These are phyloP conservation scores for Orbilia oligospora DNA, from an alignment of 2,329 filamentous ascomycete species.

Conservation along the genomic window DNA sequence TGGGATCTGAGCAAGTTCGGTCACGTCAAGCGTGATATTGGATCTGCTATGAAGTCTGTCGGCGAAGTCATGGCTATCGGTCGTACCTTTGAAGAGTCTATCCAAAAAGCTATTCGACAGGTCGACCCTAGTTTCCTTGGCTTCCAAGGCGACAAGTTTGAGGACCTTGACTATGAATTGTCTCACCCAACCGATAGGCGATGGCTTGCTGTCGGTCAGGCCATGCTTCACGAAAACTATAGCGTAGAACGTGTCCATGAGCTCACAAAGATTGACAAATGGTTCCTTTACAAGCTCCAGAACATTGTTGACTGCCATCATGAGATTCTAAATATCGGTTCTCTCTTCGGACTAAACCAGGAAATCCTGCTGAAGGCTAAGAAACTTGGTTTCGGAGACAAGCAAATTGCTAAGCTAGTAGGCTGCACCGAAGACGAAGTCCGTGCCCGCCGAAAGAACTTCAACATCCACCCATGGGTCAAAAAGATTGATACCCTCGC, in stretches of 20 bases:
- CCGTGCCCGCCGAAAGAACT: slow-evolving; percentile 84
- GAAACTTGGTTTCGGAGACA: slow-evolving; percentile 97
- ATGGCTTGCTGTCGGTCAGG: slow-evolving; percentile 97
- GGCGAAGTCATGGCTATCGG: slow-evolving; percentile 99
- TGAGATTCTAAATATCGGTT: slow-evolving; percentile 86
- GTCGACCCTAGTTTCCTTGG: slow-evolving; percentile 93
- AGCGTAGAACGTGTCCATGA: slow-evolving; percentile 92
- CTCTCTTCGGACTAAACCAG: slow-evolving; percentile 86
- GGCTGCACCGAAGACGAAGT: slow-evolving; percentile 90
- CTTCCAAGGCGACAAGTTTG: slow-evolving; percentile 95
- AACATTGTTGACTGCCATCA: slow-evolving; percentile 94
- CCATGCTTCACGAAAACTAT: slow-evolving; percentile 97
- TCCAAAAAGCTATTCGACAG: slow-evolving; percentile 98
- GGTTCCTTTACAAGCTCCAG: slow-evolving; percentile 98
- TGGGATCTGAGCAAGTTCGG: slow-evolving; percentile 99
- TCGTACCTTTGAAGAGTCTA: slow-evolving; percentile 97
- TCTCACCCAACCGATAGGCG: slow-evolving; percentile 94
- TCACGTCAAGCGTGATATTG: slow-evolving; percentile 97
- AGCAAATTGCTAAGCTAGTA: slow-evolving; percentile 90
- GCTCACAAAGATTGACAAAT: slow-evolving; percentile 98
- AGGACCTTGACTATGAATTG: slow-evolving; percentile 89
- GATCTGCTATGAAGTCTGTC: slow-evolving; percentile 98
- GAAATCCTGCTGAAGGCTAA: slow-evolving; percentile 92
- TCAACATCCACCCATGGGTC: slow-evolving; percentile 93
- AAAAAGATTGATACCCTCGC: slow-evolving; percentile 99